Base-by-base conservation (phyloP, 768 basidiomycete genomes). In the Cystofilobasidium capitatum region DNA sequence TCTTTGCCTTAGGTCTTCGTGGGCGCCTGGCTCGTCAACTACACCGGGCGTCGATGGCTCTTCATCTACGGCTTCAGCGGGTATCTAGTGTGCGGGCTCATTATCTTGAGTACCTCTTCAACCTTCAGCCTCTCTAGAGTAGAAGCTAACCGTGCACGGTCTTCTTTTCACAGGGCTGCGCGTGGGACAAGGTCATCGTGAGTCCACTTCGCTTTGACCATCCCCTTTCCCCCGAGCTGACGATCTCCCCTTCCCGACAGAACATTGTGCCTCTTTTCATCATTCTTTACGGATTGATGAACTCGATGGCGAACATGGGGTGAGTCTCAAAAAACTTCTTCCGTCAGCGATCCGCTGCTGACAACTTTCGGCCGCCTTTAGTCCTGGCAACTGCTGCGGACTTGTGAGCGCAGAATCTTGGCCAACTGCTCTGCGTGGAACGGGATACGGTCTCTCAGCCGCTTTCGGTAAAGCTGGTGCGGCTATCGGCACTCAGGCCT, bases 351-450 rank as follows among this genome's bases (percentile, higher is more conserved):
- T 29, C 57, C 57, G n/a, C 57, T 35, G n/a, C 37, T 42, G 24
- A 22, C 33, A 40, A 39, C 39, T 20, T 39, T n/a, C 26, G 14
- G 14, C n/a, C 36, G 16, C 35, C 35, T 24, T 22, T 9, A 86
- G 86, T 22, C 86, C 86, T 2, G 87, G 87, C 26, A 82, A 87
- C 72, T 86, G 86, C 83, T 75, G 85, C 13, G 84, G 85, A 58
- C 80, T 86, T 49, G 83, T 84, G 59, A 84, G 83, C 61, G 82
- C 83, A 22, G 86, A 77, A 63, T 73, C 72, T 1, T 78, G 75
- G 70, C 71, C 69, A 59, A 87, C 87, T 0, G 80, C 85, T 3
- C 81, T 88, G 60, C 79, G 86, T 54, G 87, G 86, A 3, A 85
- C 86, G 3, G 49, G 47, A 3, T 64, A 64, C 36, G 49, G 29